phyloP scores from a whole-genome alignment of 805 yeast genomes.

The Saccharomycopsis sp. region DNA sequence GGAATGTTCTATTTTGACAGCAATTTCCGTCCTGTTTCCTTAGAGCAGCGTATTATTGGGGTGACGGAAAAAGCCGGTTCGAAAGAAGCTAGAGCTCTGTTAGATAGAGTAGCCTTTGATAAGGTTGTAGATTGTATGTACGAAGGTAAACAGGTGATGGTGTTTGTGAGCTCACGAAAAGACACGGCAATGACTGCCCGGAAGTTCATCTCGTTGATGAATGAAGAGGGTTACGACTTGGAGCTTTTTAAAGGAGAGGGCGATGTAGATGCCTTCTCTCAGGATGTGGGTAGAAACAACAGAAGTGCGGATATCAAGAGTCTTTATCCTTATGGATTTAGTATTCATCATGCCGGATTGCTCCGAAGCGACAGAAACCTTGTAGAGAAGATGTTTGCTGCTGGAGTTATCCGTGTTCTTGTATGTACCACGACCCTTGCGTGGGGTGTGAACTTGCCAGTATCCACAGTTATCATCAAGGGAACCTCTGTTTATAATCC shows the following conservation, averaged over 20 bases:
- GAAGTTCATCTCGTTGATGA: slow-evolving; percentile 62
- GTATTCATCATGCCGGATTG: slow-evolving; percentile 98
- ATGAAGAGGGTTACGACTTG: slow-evolving; percentile 47
- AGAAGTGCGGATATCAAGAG: slow-evolving; percentile 77
- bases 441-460: slow-evolving; percentile 99
- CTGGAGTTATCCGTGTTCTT: slow-evolving; percentile 81
- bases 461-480: slow-evolving; percentile 92
- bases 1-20: slow-evolving; percentile 96
- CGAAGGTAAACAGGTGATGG: slow-evolving; percentile 86
- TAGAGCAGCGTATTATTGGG: slow-evolving; percentile 82
- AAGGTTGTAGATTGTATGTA: slow-evolving; percentile 61
- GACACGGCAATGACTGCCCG: slow-evolving; percentile 84
- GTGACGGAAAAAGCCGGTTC: slow-evolving; percentile 82
- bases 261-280: slow-evolving; percentile 38
- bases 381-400: slow-evolving; percentile 78
- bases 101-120: slow-evolving; percentile 72
- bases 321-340: slow-evolving; percentile 75
- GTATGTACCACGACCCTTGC: slow-evolving; percentile 97
- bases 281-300: slow-evolving; percentile 62
- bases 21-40: slow-evolving; percentile 88
- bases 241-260: slow-evolving; percentile 49
- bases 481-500: slow-evolving; percentile 96
- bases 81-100: slow-evolving; percentile 56
- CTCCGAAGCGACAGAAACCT: slow-evolving; percentile 81
- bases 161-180: slow-evolving; percentile 91